phyloP scores from a whole-genome alignment of 805 yeast genomes.

The Candida fluviatilis region DNA sequence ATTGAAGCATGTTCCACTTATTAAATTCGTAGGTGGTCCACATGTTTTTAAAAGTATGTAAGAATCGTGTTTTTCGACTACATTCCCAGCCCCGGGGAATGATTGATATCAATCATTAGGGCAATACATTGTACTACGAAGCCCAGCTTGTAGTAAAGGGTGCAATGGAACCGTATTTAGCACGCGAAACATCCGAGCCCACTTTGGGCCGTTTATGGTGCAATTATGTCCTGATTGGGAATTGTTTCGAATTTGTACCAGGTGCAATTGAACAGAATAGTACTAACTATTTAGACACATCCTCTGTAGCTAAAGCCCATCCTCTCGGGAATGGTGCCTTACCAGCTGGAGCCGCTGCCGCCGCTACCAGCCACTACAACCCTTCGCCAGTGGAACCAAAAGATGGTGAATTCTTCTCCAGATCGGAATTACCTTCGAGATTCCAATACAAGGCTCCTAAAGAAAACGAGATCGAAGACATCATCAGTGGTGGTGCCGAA shows the following conservation, averaged over 20 bases:
- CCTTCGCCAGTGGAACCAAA: constrained; percentile 37
- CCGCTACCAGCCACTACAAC: constrained; percentile 12
- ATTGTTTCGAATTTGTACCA: too few relatives aligned
- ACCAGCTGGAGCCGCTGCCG: constrained; percentile 24
- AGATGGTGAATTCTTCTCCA: constrained; percentile 44
- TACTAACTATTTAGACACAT: constrained; percentile 5
- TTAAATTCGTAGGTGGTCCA: constrained; percentile 84
- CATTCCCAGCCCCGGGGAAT: background rate
- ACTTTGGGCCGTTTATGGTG: too few relatives aligned
- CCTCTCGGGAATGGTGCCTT: constrained; percentile 40
- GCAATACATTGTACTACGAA: too few relatives aligned
- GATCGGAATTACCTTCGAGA: constrained; percentile 66
- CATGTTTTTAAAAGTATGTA: constrained; percentile 49
- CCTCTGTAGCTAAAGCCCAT: constrained; percentile 23
- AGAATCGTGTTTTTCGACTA: background rate
- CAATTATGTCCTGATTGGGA: too few relatives aligned
- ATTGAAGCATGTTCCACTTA: constrained; percentile 58
- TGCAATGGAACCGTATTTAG: too few relatives aligned
- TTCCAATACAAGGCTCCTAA: constrained; percentile 65
- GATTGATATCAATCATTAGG: too few relatives aligned
- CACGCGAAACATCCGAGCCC: too few relatives aligned
- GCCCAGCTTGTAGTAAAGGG: too few relatives aligned
- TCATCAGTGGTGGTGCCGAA: constrained; percentile 83
- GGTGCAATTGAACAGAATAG: too few relatives aligned
- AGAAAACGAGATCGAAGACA: constrained; percentile 68